phyloP scores from a whole-genome alignment of 2,329 filamentous ascomycete species.

The Pseudogymnoascus pannorum region DNA sequence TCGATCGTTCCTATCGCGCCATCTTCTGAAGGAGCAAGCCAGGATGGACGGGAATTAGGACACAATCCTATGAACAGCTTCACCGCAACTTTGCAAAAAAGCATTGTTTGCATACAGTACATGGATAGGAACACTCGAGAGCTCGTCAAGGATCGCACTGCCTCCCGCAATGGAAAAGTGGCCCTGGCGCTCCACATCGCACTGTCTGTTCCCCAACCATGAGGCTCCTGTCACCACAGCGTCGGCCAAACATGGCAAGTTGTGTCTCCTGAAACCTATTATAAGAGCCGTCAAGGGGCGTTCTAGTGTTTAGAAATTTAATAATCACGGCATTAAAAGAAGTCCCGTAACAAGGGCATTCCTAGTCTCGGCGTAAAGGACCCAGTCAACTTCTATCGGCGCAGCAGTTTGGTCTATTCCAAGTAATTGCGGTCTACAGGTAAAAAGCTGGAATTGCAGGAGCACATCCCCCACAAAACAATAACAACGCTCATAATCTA shows the following conservation, averaged over 20 bases:
- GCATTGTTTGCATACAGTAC: not conserved
- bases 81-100: not conserved
- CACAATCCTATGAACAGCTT: not conserved
- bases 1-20: not conserved
- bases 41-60: not conserved
- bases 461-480: not conserved
- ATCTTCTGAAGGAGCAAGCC: not conserved
- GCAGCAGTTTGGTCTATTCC: not conserved
- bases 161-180: not conserved
- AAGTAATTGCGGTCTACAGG: not conserved
- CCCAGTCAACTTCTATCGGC: not conserved
- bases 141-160: not conserved
- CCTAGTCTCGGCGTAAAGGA: not conserved
- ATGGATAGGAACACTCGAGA: not conserved
- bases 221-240: not conserved
- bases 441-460: not conserved
- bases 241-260: not conserved
- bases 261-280: not conserved
- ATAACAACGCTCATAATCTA: not conserved
- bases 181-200: not conserved
- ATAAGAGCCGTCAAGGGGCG: not conserved
- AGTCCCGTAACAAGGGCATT: not conserved
- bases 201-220: not conserved
- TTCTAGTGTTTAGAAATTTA: not conserved
- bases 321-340: not conserved